phyloP scores from a whole-genome alignment of 495 filamentous ascomycete genomes.

The Tuber indicum region DNA sequence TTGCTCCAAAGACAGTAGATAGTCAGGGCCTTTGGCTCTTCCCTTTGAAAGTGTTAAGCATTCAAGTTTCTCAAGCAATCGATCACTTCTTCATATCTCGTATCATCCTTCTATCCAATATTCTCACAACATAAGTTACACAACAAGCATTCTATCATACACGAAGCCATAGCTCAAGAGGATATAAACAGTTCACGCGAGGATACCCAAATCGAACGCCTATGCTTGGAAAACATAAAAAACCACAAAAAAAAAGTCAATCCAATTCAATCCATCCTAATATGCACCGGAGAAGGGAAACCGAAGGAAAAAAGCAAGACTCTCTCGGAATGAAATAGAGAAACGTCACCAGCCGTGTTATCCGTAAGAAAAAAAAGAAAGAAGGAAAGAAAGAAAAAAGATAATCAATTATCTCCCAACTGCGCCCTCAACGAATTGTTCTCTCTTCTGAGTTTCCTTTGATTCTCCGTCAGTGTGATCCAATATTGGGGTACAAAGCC shows the following conservation, averaged over 20 bases:
- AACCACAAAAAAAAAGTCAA: neutral
- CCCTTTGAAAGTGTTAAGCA: too few relatives aligned
- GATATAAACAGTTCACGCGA: neutral
- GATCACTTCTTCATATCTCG: too few relatives aligned
- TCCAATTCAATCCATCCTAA: neutral
- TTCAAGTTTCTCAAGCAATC: too few relatives aligned
- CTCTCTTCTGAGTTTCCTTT: conserved; percentile 55
- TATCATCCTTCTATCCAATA: too few relatives aligned
- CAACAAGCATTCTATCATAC: neutral
- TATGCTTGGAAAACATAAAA: conserved; percentile 5
- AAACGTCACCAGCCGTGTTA: neutral
- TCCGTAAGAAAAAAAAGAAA: neutral
- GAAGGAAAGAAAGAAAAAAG: neutral
- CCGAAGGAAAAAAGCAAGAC: conserved; percentile 19
- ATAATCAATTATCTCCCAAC: conserved; percentile 22
- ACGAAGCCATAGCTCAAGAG: neutral
- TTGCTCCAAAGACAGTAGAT: too few relatives aligned
- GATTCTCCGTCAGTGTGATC: conserved; percentile 13
- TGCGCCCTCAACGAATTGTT: conserved; percentile 42
- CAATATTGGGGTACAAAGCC: neutral
- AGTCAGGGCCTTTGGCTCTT: too few relatives aligned
- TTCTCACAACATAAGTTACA: neutral
- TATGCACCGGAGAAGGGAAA: conserved; percentile 32
- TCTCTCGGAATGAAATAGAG: neutral
- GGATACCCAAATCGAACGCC: neutral